Conservation (phyloP, 352 stramenopile genomes). For the Globisporangium solare region DNA sequence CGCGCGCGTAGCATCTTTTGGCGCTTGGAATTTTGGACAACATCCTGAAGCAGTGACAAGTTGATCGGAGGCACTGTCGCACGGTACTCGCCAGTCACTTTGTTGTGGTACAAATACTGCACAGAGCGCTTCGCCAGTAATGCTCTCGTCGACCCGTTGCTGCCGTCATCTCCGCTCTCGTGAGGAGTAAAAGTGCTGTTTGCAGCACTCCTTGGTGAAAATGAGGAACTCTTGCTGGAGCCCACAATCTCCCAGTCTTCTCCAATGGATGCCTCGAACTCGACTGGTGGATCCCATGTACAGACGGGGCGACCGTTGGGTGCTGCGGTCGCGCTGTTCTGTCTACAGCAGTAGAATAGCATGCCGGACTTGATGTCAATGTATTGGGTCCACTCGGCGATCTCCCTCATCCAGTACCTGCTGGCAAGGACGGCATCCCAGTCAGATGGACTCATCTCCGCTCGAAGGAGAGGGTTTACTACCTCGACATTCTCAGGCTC, state of each 20-base stretch:
- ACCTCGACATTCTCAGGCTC: neutral
- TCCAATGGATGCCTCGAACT: conserved; percentile 64
- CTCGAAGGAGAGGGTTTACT: conserved; percentile 1
- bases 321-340: neutral
- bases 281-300: conserved; percentile 60
- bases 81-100: conserved; percentile 43
- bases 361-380: conserved; percentile 46
- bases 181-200: neutral
- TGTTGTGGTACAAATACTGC: conserved; percentile 68
- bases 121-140: conserved; percentile 4
- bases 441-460: conserved; percentile 25
- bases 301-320: conserved; percentile 13
- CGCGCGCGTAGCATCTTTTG: conserved; percentile 53
- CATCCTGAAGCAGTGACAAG: conserved; percentile 56
- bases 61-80: conserved; percentile 46
- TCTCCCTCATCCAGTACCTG: conserved; percentile 45
- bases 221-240: conserved; percentile 6
- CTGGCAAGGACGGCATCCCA: conserved; percentile 37
- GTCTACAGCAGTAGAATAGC: conserved; percentile 40
- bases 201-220: neutral
- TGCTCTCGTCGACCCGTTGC: conserved; percentile 1
- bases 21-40: conserved; percentile 65
- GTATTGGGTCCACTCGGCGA: conserved; percentile 78
- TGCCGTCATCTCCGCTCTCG: conserved; percentile 4
- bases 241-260: conserved; percentile 57